A percentile compares a stretch with the other conserved stretches of the same genome.
phyloP scores from a whole-genome alignment of 1,139 yeast species.

The Geotrichum aggregatum region DNA sequence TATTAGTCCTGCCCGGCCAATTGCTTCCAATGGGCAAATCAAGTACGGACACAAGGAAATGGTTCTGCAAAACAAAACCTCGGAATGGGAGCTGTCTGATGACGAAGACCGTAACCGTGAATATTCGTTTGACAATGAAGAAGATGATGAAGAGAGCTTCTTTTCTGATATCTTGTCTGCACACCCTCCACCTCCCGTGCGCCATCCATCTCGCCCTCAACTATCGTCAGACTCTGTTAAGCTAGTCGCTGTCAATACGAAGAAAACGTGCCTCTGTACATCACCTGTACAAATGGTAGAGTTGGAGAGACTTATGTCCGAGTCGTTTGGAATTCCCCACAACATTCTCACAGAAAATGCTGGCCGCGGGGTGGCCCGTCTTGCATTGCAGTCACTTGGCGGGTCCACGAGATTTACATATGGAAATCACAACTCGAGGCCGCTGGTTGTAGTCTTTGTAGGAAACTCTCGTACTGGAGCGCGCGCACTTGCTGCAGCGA shows the following conservation, averaged over 20 bases:
- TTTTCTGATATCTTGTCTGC: constrained; percentile 27
- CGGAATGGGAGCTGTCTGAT: constrained; percentile 25
- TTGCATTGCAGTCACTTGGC: constrained; percentile 61
- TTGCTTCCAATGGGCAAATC: constrained; percentile 18
- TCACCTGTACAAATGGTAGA: constrained; percentile 82
- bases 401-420: constrained; percentile 59
- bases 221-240: constrained; percentile 19
- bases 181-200: constrained; percentile 15
- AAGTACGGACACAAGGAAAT: constrained; percentile 70
- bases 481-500: constrained; percentile 72
- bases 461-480: constrained; percentile 75
- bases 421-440: constrained; percentile 71
- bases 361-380: constrained; percentile 60
- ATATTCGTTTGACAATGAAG: constrained; percentile 38
- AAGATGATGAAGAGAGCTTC: constrained; percentile 24
- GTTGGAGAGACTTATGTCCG: constrained; percentile 56
- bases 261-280: constrained; percentile 49
- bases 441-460: constrained; percentile 64
- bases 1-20: constrained; percentile 20
- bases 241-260: constrained; percentile 23
- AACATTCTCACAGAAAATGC: constrained; percentile 61
- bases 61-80: constrained; percentile 50
- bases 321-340: constrained; percentile 52
- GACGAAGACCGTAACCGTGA: constrained; percentile 37
- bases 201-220: constrained; percentile 22